These are phyloP conservation scores for Tricladium varicosporioides DNA, from an alignment of 2,329 filamentous ascomycete genomes.

Conservation along the genomic window DNA sequence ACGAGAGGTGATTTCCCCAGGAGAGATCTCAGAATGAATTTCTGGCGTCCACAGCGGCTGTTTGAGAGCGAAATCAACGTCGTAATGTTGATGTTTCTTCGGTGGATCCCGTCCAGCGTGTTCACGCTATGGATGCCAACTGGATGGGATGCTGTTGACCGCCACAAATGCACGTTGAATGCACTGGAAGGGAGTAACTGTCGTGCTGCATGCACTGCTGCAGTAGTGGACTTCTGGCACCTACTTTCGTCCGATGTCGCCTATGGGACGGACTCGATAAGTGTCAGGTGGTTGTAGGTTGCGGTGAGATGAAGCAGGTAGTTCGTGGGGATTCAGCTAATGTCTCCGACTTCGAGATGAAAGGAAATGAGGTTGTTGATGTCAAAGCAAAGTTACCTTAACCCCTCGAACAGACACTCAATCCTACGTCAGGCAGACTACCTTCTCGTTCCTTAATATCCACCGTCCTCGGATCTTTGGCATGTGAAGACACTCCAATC, in stretches of 20 bases:
- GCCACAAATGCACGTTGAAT: constrained; percentile 5
- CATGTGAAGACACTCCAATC: constrained; percentile 10
- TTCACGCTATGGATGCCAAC: neutral
- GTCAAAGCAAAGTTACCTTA: neutral
- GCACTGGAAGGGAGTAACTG: neutral
- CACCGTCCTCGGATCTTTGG: constrained; percentile 1
- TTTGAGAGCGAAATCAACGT: neutral
- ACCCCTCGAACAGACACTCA: neutral
- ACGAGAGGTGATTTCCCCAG: no score
- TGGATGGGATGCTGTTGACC: constrained; percentile 3
- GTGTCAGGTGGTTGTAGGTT: neutral
- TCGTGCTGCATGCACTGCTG: neutral
- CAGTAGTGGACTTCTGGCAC: constrained; percentile 7
- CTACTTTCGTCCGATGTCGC: constrained; percentile 11
- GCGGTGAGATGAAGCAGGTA: neutral
- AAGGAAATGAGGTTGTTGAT: neutral
- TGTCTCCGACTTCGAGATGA: neutral
- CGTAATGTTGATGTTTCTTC: constrained; percentile 1
- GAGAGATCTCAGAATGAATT: neutral
- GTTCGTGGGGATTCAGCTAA: neutral
- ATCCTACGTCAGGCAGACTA: neutral
- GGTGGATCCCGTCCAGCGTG: neutral
- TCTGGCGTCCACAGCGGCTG: neutral
- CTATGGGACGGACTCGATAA: neutral
- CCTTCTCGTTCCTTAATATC: neutral